phyloP scores from a whole-genome alignment of 148 eudicot genomes.

The Salicornia ramosissima region DNA sequence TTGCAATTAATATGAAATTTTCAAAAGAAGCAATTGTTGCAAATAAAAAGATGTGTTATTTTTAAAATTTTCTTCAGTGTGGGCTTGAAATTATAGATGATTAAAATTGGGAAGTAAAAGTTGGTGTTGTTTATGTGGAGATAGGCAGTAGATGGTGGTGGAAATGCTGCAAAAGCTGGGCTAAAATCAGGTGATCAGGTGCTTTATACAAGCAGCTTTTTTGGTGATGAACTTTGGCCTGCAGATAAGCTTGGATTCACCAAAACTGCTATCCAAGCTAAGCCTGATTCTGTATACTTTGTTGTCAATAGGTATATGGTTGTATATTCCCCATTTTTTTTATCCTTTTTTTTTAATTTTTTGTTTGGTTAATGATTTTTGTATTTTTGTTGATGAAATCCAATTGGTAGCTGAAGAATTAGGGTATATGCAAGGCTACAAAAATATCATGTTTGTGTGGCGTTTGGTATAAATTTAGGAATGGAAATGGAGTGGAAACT shows the following conservation, averaged over 20 bases:
- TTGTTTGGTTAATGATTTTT: not conserved
- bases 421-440: not conserved
- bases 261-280: constrained; percentile 92
- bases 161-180: constrained; percentile 94
- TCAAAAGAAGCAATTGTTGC: not conserved
- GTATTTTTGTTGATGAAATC: not conserved
- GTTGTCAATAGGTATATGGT: constrained; percentile 63
- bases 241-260: constrained; percentile 90
- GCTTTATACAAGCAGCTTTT: constrained; percentile 94
- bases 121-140: not conserved
- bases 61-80: not conserved
- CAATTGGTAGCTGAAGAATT: too few relatives aligned
- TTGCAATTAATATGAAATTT: too few relatives aligned
- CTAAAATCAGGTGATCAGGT: constrained; percentile 90
- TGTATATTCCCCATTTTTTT: not conserved
- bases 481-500: too few relatives aligned
- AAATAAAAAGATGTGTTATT: not conserved
- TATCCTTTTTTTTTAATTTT: not conserved
- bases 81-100: not conserved
- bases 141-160: constrained; percentile 85
- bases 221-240: constrained; percentile 98
- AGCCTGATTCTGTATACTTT: constrained; percentile 92
- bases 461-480: too few relatives aligned
- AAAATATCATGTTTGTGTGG: too few relatives aligned
- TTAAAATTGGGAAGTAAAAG: not conserved